phyloP scores from a whole-genome alignment of 2,329 filamentous ascomycete genomes.

The Lachnellula suecica region DNA sequence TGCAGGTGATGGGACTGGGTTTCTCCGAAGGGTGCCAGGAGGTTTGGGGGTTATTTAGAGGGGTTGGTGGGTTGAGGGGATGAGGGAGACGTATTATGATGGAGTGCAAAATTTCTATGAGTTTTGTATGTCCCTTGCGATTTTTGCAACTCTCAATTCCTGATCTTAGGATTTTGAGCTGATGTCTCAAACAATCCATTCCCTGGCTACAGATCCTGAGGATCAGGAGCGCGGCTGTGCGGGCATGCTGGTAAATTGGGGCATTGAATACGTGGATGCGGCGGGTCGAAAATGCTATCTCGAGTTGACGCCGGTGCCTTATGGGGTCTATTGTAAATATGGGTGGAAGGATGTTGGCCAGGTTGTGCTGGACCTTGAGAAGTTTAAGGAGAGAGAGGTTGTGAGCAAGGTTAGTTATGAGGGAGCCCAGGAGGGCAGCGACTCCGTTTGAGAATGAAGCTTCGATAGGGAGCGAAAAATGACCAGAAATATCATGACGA shows the following conservation, averaged over 20 bases:
- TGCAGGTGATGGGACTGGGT: not conserved
- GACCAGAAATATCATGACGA: too few species aligned
- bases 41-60: not conserved
- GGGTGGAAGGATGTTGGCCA: not conserved
- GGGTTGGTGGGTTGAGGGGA: not conserved
- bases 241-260: not conserved
- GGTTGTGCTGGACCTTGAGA: not conserved
- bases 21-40: not conserved
- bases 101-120: not conserved
- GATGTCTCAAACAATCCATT: not conserved
- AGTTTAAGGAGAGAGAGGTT: not conserved
- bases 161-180: too few species aligned
- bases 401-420: not conserved
- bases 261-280: not conserved
- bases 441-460: too few species aligned
- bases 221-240: not conserved
- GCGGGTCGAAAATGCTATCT: not conserved
- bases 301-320: not conserved
- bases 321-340: not conserved
- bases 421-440: too few species aligned
- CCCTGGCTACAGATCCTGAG: not conserved
- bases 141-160: too few species aligned
- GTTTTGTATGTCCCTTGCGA: not conserved
- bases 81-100: not conserved
- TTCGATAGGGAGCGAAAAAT: too few species aligned